Evolutionary conservation across 208 protist species (phyloP).

Genomic region (Acanthamoeba divionensis): DNA sequence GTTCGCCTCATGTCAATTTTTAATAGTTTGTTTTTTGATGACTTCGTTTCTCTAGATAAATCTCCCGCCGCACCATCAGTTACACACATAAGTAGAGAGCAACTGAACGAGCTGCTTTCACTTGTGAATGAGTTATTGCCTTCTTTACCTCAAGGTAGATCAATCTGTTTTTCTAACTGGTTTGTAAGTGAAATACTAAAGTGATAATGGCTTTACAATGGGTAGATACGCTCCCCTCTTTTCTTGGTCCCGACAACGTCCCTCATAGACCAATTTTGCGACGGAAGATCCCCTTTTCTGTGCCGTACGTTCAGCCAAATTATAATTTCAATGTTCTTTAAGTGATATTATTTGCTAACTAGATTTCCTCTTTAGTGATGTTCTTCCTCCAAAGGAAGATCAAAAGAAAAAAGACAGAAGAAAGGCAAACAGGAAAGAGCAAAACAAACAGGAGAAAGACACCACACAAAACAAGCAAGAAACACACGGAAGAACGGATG

Average conservation of each 20-base stretch:
- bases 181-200: not conserved
- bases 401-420: no score
- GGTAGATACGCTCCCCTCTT: not conserved
- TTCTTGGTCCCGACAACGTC: not conserved
- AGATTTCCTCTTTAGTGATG: no score
- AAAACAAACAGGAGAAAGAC: not conserved
- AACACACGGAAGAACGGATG: not conserved
- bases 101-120: conserved; percentile 59
- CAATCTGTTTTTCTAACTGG: not conserved
- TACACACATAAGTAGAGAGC: not conserved
- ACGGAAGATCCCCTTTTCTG: not conserved
- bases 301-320: not conserved
- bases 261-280: not conserved
- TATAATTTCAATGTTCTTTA: no score
- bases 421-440: not conserved
- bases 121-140: conserved; percentile 74
- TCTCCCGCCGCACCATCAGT: not conserved
- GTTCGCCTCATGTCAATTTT: no score
- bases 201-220: not conserved
- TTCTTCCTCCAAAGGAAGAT: no score
- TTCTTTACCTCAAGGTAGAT: conserved; percentile 55
- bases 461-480: not conserved
- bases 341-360: no score
- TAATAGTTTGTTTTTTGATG: not conserved
- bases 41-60: not conserved